Conservation (phyloP, 345 rosid genomes). For the Hibiscus mutabilis region DNA sequence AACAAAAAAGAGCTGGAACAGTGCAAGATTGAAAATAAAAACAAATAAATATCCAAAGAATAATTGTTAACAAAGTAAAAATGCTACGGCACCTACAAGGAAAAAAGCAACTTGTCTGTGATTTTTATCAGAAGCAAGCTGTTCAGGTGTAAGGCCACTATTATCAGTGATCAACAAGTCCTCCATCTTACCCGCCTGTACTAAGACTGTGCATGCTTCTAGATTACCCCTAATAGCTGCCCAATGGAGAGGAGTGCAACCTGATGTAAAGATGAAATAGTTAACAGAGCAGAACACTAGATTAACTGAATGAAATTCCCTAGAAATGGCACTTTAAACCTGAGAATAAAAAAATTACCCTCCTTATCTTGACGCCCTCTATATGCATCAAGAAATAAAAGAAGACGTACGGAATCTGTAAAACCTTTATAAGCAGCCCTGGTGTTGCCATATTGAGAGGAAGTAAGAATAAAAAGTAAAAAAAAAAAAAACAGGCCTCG, state of each 20-base stretch:
- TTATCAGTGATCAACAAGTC: conserved; percentile 85
- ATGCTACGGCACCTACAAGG: conserved; percentile 70
- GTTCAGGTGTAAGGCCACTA: conserved; percentile 97
- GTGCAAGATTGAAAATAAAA: neutral
- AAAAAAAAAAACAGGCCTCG: conserved; percentile 4
- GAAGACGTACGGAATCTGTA: conserved; percentile 89
- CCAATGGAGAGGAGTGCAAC: conserved; percentile 99
- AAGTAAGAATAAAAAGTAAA: conserved; percentile 5
- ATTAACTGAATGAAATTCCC: neutral
- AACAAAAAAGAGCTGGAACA: neutral
- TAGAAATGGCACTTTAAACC: neutral
- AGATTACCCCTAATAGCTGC: conserved; percentile 97
- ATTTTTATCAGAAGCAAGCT: conserved; percentile 94
- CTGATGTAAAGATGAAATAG: conserved; percentile 31
- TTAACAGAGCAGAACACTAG: conserved; percentile 1
- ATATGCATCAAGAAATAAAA: conserved; percentile 84
- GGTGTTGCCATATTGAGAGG: conserved; percentile 37
- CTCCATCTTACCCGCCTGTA: conserved; percentile 97
- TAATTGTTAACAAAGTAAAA: conserved; percentile 20
- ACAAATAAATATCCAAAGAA: conserved; percentile 11
- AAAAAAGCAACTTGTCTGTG: conserved; percentile 99
- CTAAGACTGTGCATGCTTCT: conserved; percentile 98
- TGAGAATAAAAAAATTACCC: conserved; percentile 33
- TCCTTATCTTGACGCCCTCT: conserved; percentile 96
- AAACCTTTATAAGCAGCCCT: conserved; percentile 99